Conservation (phyloP, 345 rosid species). For the Adansonia digitata region DNA sequence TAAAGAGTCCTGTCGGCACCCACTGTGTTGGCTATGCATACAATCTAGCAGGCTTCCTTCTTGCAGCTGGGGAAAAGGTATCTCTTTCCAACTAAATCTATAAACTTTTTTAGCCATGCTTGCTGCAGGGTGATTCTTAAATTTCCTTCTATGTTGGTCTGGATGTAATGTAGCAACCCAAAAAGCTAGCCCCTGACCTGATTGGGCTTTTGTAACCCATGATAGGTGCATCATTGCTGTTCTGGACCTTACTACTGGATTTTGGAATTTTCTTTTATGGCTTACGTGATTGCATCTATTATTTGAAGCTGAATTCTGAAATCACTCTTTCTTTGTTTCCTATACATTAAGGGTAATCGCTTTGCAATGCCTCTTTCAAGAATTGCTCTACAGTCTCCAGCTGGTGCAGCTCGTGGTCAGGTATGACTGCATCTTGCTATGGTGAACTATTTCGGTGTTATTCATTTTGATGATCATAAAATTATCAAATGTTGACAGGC, state of each 20-base stretch:
- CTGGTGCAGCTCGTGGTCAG: conserved; percentile 86
- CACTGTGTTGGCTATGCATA: conserved; percentile 71
- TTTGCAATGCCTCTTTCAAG: conserved; percentile 73
- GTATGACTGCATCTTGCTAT: conserved; percentile 27
- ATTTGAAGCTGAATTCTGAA: background rate
- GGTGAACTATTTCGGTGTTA: background rate
- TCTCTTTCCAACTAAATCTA: background rate
- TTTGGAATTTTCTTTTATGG: background rate
- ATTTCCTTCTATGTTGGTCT: background rate
- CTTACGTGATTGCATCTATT: background rate
- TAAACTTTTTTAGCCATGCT: background rate
- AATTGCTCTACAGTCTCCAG: conserved; percentile 62
- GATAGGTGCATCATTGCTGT: background rate
- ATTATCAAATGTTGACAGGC: conserved; percentile 38
- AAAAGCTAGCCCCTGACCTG: background rate
- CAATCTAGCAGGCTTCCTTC: conserved; percentile 80
- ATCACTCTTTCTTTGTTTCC: conserved; percentile 1
- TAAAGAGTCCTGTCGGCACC: conserved; percentile 79
- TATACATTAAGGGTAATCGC: conserved; percentile 49
- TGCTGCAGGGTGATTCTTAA: background rate
- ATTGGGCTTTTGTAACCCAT: background rate
- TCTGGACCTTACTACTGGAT: background rate
- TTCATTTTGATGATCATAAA: background rate
- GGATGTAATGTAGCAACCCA: background rate
- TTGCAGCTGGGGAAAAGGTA: conserved; percentile 92